These are phyloP conservation scores for Aspergillus campestris DNA, from an alignment of 495 filamentous ascomycete species.

Conservation along the genomic window DNA sequence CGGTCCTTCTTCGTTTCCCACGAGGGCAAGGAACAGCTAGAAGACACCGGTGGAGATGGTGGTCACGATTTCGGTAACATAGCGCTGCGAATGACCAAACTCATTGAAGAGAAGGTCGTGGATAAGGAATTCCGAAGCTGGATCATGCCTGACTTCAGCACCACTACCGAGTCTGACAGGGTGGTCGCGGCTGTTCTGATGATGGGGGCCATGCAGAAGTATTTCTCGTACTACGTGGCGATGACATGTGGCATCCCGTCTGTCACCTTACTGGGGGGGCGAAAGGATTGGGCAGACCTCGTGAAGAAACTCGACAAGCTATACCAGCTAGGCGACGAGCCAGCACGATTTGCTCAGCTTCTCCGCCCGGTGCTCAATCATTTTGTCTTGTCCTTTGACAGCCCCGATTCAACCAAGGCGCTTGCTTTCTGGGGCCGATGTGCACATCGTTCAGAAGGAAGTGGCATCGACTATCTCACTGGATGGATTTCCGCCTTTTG, in stretches of 20 bases:
- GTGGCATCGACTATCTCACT: slow-evolving; percentile 18
- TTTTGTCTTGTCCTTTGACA: slow-evolving; percentile 21
- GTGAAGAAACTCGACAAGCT: slow-evolving; percentile 27
- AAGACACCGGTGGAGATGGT: slow-evolving; percentile 11
- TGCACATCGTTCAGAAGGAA: slow-evolving; percentile 13
- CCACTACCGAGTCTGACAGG: slow-evolving; percentile 27
- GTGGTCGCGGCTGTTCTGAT: slow-evolving; percentile 27
- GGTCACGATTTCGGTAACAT: slow-evolving; percentile 15
- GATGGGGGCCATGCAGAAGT: slow-evolving; percentile 35
- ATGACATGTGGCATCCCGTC: slow-evolving; percentile 37
- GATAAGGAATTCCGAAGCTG: slow-evolving; percentile 27
- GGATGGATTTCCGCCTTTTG: slow-evolving; percentile 45
- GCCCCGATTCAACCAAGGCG: slow-evolving; percentile 9
- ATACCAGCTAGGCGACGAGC: slow-evolving; percentile 29
- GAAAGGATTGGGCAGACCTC: slow-evolving; percentile 32
- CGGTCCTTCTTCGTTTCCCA: slow-evolving; percentile 35
- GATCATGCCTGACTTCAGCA: slow-evolving; percentile 36
- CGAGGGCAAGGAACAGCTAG: slow-evolving; percentile 35
- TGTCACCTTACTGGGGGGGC: slow-evolving; percentile 40
- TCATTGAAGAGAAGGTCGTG: slow-evolving; percentile 25
- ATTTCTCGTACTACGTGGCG: slow-evolving; percentile 21
- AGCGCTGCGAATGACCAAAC: slow-evolving; percentile 16
- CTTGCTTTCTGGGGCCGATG: slow-evolving; percentile 36
- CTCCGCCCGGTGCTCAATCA: slow-evolving; percentile 17
- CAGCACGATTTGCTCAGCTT: slow-evolving; percentile 9